A percentile compares a stretch with the other conserved stretches of the same genome.
Conservation (phyloP, 176 grass and related monocot species). For the sorghum (Sorghum bicolor) region DNA sequence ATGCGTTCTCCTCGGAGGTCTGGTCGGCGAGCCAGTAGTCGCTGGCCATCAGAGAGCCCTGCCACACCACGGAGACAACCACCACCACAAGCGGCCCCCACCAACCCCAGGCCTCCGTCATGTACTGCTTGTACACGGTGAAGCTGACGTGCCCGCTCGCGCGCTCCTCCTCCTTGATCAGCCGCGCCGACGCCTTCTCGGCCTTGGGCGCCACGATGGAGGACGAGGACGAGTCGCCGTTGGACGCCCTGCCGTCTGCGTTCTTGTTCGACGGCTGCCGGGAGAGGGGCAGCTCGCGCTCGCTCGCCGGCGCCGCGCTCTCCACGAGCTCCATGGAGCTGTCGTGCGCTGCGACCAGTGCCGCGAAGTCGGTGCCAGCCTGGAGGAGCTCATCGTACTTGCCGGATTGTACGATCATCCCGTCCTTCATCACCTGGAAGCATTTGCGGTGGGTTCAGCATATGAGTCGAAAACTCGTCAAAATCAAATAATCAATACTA, state of each 20-base stretch:
- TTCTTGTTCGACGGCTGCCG: slow-evolving; percentile 36
- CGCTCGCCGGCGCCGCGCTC: slow-evolving; percentile 25
- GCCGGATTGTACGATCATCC: slow-evolving; percentile 69
- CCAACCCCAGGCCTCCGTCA: slow-evolving; percentile 92
- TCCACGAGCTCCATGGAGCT: slow-evolving; percentile 98
- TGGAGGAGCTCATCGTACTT: slow-evolving; percentile 74
- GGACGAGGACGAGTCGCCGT: slow-evolving; percentile 6
- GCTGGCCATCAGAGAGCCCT: slow-evolving; percentile 61
- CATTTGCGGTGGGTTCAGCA: neutral
- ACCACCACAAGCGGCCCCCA: slow-evolving; percentile 56
- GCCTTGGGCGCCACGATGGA: slow-evolving; percentile 38
- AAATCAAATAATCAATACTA: too few relatives aligned
- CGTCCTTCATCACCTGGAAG: slow-evolving; percentile 82
- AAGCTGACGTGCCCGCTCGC: slow-evolving; percentile 78
- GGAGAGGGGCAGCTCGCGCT: slow-evolving; percentile 25
- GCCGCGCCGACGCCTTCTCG: slow-evolving; percentile 63
- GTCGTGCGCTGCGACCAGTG: slow-evolving; percentile 79
- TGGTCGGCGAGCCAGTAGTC: slow-evolving; percentile 93
- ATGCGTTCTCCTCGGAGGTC: slow-evolving; percentile 51
- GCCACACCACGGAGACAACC: slow-evolving; percentile 49
- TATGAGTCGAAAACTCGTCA: too few relatives aligned
- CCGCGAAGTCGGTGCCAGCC: slow-evolving; percentile 57
- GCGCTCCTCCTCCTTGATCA: slow-evolving; percentile 88
- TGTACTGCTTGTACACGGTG: slow-evolving; percentile 70
- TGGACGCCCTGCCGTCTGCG: neutral